Evolutionary conservation across 768 basidiomycete genomes (phyloP), one percentile per base, ranked within the genome.

Genomic region (Mycena kentingensis): DNA sequence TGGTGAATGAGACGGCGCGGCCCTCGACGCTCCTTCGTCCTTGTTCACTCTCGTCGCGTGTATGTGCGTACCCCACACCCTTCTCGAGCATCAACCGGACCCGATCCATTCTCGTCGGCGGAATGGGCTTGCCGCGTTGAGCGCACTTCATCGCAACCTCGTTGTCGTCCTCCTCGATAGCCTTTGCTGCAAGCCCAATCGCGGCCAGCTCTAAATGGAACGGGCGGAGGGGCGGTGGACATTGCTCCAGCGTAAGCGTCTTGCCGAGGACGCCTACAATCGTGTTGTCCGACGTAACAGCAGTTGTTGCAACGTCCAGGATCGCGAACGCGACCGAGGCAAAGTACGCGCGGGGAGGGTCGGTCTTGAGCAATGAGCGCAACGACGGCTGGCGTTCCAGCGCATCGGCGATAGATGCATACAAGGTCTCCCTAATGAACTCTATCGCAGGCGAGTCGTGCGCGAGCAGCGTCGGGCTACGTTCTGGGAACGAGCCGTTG

Each of bases 341-440:
- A 63, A 90, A 94, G 73, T 92, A 93, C 0, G 89, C 91, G 18
- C 88, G 78, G 0, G 85, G 70, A 0, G 83, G 82, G 62, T 93
- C 89, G 13, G 63, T 60, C n/a, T 70, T 70, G 50, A 93, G 78
- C 10, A 87, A 75, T 0, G 61, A 51, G 3, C 79, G 79, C 5
- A 93, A 77, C 3, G 77, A 72, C 0, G 79, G 76, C 12, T 74
- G 77, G 4, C 73, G 72, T 43, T 83, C 78, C 38, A 93, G 75
- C 1, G 79, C 82, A 56, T 90, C 88, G 0, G 78, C 90, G 3
- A 93, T 75, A 2, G 88, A 81, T 0, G 91, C 89, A 67, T 93
- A 94, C 16, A 94, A 78, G 0, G 91, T 92, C 68, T 94, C 90
- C 24, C 92, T 87, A 53, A 94, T 93, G 63, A 88, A 75, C 49